A percentile compares a stretch with the other conserved stretches of the same genome.
phyloP scores from a whole-genome alignment of 495 filamentous ascomycete genomes.

The Tuber indicum region DNA sequence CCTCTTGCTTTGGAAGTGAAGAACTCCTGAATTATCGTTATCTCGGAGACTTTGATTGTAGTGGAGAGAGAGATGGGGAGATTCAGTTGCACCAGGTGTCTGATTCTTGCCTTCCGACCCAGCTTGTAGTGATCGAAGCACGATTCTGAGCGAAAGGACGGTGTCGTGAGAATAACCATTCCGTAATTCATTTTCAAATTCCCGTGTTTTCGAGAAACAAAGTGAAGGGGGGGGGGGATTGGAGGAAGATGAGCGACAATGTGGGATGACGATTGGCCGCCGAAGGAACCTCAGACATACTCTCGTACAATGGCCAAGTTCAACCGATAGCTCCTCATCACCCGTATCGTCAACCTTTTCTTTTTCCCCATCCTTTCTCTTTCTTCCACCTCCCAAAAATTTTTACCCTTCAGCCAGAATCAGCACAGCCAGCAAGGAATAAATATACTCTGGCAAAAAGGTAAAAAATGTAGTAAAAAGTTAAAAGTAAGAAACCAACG shows the following conservation, averaged over 20 bases:
- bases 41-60: background rate
- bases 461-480: constrained; percentile 7
- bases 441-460: background rate
- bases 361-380: background rate
- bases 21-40: background rate
- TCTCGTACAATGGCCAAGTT: constrained; percentile 14
- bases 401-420: background rate
- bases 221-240: background rate
- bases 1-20: background rate
- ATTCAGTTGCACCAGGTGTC: background rate
- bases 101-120: background rate
- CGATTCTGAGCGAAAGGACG: background rate
- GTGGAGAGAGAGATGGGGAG: background rate
- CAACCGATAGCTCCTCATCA: background rate
- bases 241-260: background rate
- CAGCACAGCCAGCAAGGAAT: background rate
- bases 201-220: background rate
- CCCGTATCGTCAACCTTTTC: background rate
- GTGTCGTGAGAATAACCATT: background rate
- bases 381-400: background rate
- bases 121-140: background rate
- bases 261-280: background rate
- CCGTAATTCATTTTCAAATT: background rate
- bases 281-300: background rate
- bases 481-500: background rate